Conservation (phyloP, 768 basidiomycete genomes). For the Bullera alba region DNA sequence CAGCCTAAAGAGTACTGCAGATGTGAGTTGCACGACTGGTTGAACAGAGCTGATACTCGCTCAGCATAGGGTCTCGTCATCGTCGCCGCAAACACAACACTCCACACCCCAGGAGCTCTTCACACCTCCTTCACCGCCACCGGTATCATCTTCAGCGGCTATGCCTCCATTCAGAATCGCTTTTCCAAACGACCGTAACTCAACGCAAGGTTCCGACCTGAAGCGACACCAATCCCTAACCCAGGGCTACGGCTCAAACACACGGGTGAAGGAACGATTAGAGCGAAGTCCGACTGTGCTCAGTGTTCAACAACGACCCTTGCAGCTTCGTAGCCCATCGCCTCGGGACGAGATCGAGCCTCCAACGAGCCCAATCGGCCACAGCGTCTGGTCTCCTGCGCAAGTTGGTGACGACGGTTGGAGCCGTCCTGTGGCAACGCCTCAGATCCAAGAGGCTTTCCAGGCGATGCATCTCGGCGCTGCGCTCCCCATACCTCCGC, state of each 20-base stretch:
- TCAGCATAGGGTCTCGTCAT: slow-evolving; percentile 4
- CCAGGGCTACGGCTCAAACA: slow-evolving; percentile 20
- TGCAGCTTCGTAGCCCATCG: slow-evolving; percentile 1
- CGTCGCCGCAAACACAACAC: slow-evolving; percentile 15
- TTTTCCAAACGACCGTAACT: not conserved
- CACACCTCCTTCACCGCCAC: slow-evolving; percentile 29
- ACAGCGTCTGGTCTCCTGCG: slow-evolving; percentile 30
- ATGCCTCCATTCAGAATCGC: slow-evolving; percentile 30
- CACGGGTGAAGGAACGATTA: slow-evolving; percentile 23
- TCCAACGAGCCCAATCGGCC: slow-evolving; percentile 33
- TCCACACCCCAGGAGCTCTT: slow-evolving; percentile 24
- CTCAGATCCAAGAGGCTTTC: slow-evolving; percentile 37
- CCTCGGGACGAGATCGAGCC: slow-evolving; percentile 17
- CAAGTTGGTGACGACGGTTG: slow-evolving; percentile 29
- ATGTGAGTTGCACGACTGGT: slow-evolving; percentile 15
- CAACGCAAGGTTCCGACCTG: slow-evolving; percentile 19
- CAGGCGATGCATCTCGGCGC: slow-evolving; percentile 37
- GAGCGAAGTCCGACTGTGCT: slow-evolving; percentile 27
- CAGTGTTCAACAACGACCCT: slow-evolving; percentile 23
- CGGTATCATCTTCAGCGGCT: slow-evolving; percentile 32
- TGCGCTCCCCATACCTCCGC: not conserved
- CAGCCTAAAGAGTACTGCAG: slow-evolving; percentile 23
- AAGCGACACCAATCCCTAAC: slow-evolving; percentile 38
- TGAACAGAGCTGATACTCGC: too few species aligned
- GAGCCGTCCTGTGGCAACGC: slow-evolving; percentile 22